Evolutionary conservation across 768 basidiomycete species (phyloP), one percentile per base, ranked within the genome.

Genomic region (Dacryopinax spathularia): DNA sequence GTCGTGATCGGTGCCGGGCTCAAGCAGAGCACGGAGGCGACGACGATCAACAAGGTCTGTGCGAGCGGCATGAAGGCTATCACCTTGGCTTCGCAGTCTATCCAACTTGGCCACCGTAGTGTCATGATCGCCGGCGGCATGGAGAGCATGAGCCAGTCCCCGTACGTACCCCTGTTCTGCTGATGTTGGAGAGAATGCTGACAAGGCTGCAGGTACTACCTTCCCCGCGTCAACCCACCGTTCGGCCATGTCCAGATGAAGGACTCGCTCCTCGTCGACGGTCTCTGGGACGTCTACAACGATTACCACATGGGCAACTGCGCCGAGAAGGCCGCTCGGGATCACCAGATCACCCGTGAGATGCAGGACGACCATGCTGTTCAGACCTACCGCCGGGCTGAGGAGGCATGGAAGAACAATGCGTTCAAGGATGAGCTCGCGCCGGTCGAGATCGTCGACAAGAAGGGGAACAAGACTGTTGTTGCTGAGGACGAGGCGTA

Each of bases 31-130:
- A 94, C 95, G 29, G 96, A 99, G 77, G 94, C 95, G 22, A 98
- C 96, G 35, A 99, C 96, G 60, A 86, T 99, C 78, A 99, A 99
- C 84, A 99, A 99, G 79, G 96, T 99, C 74, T 99, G 96, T 75
- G 96, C 96, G 4, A 93, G 90, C 62, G 96, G 96, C 66, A 79
- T 99, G 82, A 98, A 98, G 77, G 82, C 94, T 31, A 84, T 98
- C 77, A 96, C 92, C 75, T 80, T 98, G 66, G 96, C 91, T 63
- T 82, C 91, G 29, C 96, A 98, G 78, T 84, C 82, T 70, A 91
- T 99, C 70, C 81, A 86, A 73, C 80, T 86, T 25, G 96, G 96
- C 60, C 85, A 95, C 72, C 85, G 88, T 65, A 84, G 76, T 37
- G 82, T 96, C 60, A 88, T 96, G 69, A 91, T 85, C 27, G 94